A percentile compares a stretch with the other conserved stretches of the same genome.
Conservation (phyloP, 257 asterid genomes). For the Nicotiana benthamiana region DNA sequence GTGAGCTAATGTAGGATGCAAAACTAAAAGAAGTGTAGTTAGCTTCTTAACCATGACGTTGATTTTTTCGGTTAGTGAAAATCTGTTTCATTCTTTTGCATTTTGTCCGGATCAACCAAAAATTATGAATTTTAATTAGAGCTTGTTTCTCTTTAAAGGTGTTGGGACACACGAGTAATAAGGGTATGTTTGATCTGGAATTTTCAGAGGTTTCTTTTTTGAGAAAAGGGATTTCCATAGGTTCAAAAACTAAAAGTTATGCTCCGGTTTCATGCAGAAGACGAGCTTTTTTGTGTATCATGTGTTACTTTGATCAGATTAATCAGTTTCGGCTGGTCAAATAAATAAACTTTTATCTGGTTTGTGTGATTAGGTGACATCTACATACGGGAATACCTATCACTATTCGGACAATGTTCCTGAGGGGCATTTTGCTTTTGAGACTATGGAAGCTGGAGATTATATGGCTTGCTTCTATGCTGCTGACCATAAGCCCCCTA, state of each 20-base stretch:
- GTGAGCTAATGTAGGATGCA: neutral
- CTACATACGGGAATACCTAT: constrained; percentile 67
- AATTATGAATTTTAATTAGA: neutral
- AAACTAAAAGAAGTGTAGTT: neutral
- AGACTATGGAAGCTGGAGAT: constrained; percentile 70
- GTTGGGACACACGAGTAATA: neutral
- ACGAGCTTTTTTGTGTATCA: neutral
- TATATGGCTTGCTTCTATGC: constrained; percentile 88
- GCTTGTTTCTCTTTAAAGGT: neutral
- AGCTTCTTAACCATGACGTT: neutral
- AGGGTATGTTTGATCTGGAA: neutral
- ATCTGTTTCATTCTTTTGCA: neutral
- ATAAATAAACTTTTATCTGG: neutral
- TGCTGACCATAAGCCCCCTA: constrained; percentile 53
- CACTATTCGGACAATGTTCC: constrained; percentile 68
- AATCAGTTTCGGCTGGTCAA: neutral
- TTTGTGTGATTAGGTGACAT: constrained; percentile 54
- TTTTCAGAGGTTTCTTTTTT: neutral
- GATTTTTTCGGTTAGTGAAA: neutral
- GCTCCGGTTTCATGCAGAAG: neutral
- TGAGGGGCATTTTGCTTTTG: constrained; percentile 75
- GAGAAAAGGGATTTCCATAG: neutral
- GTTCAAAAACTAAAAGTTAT: neutral
- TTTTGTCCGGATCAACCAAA: neutral
- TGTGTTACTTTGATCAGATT: neutral